These are phyloP conservation scores for Mycena maculata DNA, from an alignment of 768 basidiomycete genomes.

Conservation along the genomic window DNA sequence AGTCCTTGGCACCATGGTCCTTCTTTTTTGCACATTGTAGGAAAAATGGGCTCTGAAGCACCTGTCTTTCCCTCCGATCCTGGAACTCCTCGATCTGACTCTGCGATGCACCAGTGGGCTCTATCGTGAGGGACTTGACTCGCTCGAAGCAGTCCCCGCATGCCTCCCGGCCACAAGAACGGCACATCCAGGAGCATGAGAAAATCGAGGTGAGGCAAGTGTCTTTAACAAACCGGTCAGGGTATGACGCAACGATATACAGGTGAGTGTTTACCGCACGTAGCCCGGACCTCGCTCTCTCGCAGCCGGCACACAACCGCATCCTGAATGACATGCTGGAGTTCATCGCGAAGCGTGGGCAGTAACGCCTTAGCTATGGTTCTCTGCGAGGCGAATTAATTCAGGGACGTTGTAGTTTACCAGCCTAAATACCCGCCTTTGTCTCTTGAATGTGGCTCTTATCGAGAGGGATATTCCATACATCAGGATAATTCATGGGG, in stretches of 20 bases:
- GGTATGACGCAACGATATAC: too few species aligned
- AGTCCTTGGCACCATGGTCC: slow-evolving; percentile 74
- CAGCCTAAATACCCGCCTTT: slow-evolving; percentile 61
- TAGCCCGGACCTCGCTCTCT: slow-evolving; percentile 86
- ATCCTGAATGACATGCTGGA: slow-evolving; percentile 65
- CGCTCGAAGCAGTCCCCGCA: slow-evolving; percentile 86
- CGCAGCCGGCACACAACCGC: slow-evolving; percentile 78
- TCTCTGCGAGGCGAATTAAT: slow-evolving; percentile 55
- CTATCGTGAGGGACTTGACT: slow-evolving; percentile 71
- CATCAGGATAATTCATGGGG: slow-evolving; percentile 70
- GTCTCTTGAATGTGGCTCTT: slow-evolving; percentile 62
- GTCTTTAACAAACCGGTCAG: too few species aligned
- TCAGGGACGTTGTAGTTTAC: slow-evolving; percentile 13
- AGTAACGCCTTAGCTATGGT: slow-evolving; percentile 77
- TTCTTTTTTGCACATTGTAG: slow-evolving; percentile 76
- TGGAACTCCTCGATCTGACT: slow-evolving; percentile 62
- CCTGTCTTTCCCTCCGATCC: slow-evolving; percentile 67
- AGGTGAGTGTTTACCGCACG: slow-evolving; percentile 75
- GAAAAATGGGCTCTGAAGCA: slow-evolving; percentile 79
- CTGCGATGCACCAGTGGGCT: slow-evolving; percentile 58
- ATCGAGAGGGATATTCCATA: slow-evolving; percentile 74
- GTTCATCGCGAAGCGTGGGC: slow-evolving; percentile 73
- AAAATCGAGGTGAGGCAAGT: slow-evolving; percentile 96
- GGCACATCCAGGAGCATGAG: slow-evolving; percentile 90
- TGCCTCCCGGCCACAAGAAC: slow-evolving; percentile 89